phyloP scores from a whole-genome alignment of 2,329 filamentous ascomycete genomes.

The Rhinocladiella mackenziei region DNA sequence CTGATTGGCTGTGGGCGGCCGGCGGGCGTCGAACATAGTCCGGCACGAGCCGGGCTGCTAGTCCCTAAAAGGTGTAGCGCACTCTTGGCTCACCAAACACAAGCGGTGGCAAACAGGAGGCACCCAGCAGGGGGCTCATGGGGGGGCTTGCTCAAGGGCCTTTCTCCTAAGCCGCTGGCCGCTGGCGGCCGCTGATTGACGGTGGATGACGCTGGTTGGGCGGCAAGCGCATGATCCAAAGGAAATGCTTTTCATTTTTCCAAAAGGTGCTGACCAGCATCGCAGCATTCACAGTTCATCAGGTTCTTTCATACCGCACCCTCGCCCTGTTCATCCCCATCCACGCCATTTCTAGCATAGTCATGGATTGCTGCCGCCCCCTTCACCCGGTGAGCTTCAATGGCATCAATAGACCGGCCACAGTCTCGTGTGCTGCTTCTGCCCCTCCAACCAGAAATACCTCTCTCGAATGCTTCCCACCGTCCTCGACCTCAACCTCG shows the following conservation, averaged over 20 bases:
- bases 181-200: too few species aligned
- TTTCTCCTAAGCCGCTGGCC: too few species aligned
- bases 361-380: constrained; percentile 6
- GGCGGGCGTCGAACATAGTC: background rate
- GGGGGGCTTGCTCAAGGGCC: too few species aligned
- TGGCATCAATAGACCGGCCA: constrained; percentile 6
- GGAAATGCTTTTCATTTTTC: too few species aligned
- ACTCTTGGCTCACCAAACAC: too few species aligned
- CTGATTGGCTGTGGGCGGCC: background rate
- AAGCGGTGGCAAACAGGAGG: too few species aligned
- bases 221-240: too few species aligned
- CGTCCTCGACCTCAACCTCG: too few species aligned
- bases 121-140: too few species aligned
- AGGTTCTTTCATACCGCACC: background rate
- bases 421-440: constrained; percentile 9
- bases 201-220: too few species aligned
- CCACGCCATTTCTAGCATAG: background rate
- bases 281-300: constrained; percentile 1
- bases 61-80: too few species aligned
- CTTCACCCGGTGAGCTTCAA: constrained; percentile 7
- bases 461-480: constrained; percentile 17
- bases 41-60: constrained; percentile 5
- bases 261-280: too few species aligned
- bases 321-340: constrained; percentile 3
- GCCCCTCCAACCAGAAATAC: constrained; percentile 10